A percentile compares a stretch with the other conserved stretches of the same genome.
phyloP scores from a whole-genome alignment of 176 grass and related monocot genomes.

The Oryza punctata region DNA sequence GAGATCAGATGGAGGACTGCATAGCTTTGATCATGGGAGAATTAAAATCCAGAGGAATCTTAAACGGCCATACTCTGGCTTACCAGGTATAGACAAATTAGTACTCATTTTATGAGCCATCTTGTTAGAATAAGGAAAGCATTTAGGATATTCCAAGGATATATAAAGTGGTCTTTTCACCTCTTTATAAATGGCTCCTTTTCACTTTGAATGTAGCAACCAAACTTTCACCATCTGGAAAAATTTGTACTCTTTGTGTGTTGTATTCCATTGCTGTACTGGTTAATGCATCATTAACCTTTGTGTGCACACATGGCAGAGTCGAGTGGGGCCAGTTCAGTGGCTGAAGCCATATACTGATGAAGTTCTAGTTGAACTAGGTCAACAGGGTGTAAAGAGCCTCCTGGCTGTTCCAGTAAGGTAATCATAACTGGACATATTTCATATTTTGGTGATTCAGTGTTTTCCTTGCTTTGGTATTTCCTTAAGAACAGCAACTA shows the following conservation, averaged over 20 bases:
- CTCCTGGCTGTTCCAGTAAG: conserved; percentile 95
- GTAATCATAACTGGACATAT: conserved; percentile 42
- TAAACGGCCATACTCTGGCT: conserved; percentile 80
- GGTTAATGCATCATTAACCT: conserved; percentile 8
- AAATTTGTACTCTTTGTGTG: not conserved
- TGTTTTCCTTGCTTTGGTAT: not conserved
- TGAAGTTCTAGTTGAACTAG: conserved; percentile 85
- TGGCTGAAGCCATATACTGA: conserved; percentile 99
- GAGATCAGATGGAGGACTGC: conserved; percentile 98
- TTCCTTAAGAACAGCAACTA: not conserved
- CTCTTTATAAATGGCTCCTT: not conserved
- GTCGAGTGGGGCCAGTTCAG: conserved; percentile 90
- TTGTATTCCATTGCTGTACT: not conserved
- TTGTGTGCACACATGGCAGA: conserved; percentile 52
- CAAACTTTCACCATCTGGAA: not conserved
- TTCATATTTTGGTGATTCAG: not conserved
- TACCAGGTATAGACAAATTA: conserved; percentile 70
- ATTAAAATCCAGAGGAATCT: conserved; percentile 80
- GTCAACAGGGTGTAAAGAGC: conserved; percentile 86
- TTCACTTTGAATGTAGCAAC: conserved; percentile 13
- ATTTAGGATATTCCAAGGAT: not conserved
- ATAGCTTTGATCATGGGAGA: conserved; percentile 90
- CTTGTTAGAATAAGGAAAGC: not conserved
- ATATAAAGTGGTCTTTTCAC: not conserved
- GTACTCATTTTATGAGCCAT: conserved; percentile 11